Evolutionary conservation across 1,139 yeast species (phyloP), one percentile per base, ranked within the genome.

Genomic region (Ogataea hybrid): DNA sequence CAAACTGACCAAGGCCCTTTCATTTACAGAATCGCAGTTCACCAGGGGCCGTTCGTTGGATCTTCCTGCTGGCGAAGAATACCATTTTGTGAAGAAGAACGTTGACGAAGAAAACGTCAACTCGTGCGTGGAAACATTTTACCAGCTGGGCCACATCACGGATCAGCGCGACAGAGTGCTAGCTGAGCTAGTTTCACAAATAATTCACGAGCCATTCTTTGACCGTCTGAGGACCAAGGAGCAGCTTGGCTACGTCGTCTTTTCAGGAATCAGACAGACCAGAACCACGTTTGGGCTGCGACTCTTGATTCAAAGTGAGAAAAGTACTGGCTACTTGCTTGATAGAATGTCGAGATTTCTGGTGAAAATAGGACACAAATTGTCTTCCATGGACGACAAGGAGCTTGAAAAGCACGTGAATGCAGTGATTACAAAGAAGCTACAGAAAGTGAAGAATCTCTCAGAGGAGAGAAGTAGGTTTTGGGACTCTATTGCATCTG

Each of bases 221-320:
- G 83, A 87, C 60, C 87, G 85, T 51, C 72, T 92, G 43, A 75
- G 98, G 63, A 92, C 98, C 3, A 83, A 87, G 55, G 98, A 92
- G 63, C 97, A 92, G 61, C 70, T 86, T 28, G 95, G 95, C 2
- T 86, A 86, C 58, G 89, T 92, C 46, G 98, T 92, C 0, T 88
- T 87, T 60, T 81, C 94, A 28, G 86, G 95, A 1, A 65, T 76
- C 25, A 70, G 83, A 49, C 71, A 74, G 43, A 77, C 87, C 1
- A 75, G 95, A 58, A 84, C 94, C 8, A 76, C 89, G 2, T 71
- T 81, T 53, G 95, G 95, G 11, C 74, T 84, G 51, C 73, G 96
- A 53, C 65, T 92, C n/a, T 67, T 90, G 50, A 73, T 90, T 33
- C 98, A 92, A 65, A 84, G 95, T 46, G 97, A 89, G 62, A 78